Conservation (phyloP, 495 filamentous ascomycete species). For the Podospora comata region DNA sequence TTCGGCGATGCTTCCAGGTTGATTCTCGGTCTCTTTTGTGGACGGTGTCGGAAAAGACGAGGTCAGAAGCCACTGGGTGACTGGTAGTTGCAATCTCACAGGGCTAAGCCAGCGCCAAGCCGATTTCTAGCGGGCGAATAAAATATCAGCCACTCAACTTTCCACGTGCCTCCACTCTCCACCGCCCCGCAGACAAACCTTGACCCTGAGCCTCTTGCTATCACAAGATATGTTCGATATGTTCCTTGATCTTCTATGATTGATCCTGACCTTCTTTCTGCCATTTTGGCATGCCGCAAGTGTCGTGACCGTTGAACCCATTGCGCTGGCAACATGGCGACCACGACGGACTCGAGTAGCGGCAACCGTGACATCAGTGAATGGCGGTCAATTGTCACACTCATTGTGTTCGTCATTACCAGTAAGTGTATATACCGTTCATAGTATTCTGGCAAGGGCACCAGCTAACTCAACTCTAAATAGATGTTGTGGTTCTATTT, state of each 20-base stretch:
- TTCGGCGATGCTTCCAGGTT: background rate
- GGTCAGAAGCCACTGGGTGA: background rate
- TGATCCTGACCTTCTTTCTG: background rate
- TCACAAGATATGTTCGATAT: background rate
- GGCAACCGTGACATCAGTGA: constrained; percentile 41
- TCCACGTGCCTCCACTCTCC: constrained; percentile 12
- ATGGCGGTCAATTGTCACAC: constrained; percentile 62
- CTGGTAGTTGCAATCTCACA: background rate
- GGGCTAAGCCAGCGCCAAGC: background rate
- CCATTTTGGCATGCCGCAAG: background rate
- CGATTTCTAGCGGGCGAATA: background rate
- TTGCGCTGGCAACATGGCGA: constrained; percentile 21
- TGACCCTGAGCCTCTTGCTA: background rate
- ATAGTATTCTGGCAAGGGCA: background rate
- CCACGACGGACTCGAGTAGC: constrained; percentile 7
- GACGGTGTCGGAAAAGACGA: background rate
- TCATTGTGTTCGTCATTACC: constrained; percentile 60
- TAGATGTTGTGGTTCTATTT: constrained; percentile 62
- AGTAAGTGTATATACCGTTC: constrained; percentile 44
- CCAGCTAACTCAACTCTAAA: background rate
- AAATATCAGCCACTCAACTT: constrained; percentile 4
- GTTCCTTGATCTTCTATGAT: background rate
- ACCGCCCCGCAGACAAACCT: background rate
- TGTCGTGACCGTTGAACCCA: background rate
- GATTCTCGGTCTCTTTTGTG: background rate